Evolutionary conservation across 2,329 filamentous ascomycete genomes (phyloP).

Genomic region (Fonsecaea multimorphosa): DNA sequence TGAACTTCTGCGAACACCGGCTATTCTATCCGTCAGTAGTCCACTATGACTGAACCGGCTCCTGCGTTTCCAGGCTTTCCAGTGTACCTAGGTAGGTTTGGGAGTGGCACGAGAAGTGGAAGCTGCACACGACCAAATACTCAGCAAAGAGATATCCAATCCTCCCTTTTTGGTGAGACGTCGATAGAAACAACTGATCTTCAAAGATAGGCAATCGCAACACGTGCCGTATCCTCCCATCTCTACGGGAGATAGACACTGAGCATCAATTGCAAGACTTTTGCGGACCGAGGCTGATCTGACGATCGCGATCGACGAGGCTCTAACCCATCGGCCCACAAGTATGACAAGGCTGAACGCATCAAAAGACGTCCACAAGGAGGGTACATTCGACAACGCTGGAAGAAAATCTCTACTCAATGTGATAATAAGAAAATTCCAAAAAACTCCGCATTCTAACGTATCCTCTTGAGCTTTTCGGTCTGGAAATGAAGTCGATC

Average conservation of each 20-base stretch:
- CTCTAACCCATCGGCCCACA: constrained; percentile 10
- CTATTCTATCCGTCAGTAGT: background rate
- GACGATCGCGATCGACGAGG: constrained; percentile 30
- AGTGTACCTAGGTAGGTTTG: background rate
- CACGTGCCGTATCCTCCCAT: constrained; percentile 7
- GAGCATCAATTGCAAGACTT: constrained; percentile 20
- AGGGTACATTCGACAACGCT: background rate
- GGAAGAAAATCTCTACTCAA: background rate
- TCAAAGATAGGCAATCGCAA: background rate
- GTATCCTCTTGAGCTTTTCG: constrained; percentile 39
- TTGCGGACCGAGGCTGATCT: constrained; percentile 28
- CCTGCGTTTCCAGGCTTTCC: background rate
- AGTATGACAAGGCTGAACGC: constrained; percentile 15
- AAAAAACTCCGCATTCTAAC: constrained; percentile 16
- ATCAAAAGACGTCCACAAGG: constrained; percentile 5
- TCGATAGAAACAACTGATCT: background rate
- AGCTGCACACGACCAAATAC: background rate
- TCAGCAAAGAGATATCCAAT: background rate
- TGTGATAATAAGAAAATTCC: background rate
- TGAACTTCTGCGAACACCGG: background rate
- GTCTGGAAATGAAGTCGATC: constrained; percentile 39
- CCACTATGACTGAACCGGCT: background rate
- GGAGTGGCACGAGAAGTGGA: background rate
- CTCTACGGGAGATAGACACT: constrained; percentile 10
- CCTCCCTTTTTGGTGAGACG: background rate